A percentile compares a stretch with the other conserved stretches of the same genome.
Evolutionary conservation across 768 basidiomycete species (phyloP).

Genomic region (Amanita thiersii): DNA sequence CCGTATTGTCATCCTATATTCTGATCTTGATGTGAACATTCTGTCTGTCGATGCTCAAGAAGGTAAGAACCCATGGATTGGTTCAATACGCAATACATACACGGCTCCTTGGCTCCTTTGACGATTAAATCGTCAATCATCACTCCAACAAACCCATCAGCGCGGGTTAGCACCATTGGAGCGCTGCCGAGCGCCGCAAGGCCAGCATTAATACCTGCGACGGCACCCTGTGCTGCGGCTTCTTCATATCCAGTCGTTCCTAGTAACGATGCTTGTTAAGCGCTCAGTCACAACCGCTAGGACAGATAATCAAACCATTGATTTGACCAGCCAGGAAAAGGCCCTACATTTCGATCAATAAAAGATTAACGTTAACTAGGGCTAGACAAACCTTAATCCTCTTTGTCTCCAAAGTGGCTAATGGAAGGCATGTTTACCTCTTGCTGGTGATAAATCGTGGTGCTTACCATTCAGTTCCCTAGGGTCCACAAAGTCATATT

Average conservation of each 20-base stretch:
- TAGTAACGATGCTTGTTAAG: constrained; percentile 13
- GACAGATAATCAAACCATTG: constrained; percentile 42
- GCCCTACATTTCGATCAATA: constrained; percentile 33
- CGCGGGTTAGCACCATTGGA: constrained; percentile 65
- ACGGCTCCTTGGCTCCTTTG: constrained; percentile 88
- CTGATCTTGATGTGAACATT: constrained; percentile 89
- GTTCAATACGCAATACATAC: constrained; percentile 31
- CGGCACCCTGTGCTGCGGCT: constrained; percentile 83
- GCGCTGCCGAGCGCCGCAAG: constrained; percentile 47
- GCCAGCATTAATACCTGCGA: constrained; percentile 87
- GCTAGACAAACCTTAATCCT: constrained; percentile 50
- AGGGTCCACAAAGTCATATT: constrained; percentile 88
- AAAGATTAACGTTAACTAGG: not conserved
- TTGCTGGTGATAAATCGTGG: not conserved
- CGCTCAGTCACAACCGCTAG: not conserved
- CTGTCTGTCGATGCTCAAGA: constrained; percentile 44
- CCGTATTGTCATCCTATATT: constrained; percentile 82
- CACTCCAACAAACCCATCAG: constrained; percentile 82
- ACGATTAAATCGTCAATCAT: constrained; percentile 89
- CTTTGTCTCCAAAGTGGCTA: constrained; percentile 82
- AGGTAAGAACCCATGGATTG: constrained; percentile 2
- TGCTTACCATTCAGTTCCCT: constrained; percentile 65
- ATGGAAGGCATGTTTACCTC: not conserved
- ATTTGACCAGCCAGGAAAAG: constrained; percentile 89
- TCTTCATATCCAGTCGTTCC: constrained; percentile 94